A percentile compares a stretch with the other conserved stretches of the same genome.
Evolutionary conservation across 2,329 filamentous ascomycete species (phyloP).

Genomic region (Aspergillus caelatus): DNA sequence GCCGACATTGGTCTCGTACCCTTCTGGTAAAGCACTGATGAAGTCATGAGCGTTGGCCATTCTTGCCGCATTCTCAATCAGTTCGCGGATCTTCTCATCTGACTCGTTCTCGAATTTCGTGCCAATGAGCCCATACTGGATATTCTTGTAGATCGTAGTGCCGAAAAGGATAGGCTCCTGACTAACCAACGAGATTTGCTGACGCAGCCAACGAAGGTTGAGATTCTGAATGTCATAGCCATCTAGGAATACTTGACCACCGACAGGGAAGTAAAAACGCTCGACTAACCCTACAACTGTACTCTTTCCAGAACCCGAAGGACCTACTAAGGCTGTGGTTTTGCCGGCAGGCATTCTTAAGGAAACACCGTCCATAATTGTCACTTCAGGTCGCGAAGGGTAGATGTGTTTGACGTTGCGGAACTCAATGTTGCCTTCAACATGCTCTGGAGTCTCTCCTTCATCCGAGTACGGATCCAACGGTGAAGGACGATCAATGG

Average conservation of each 20-base stretch:
- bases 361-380: conserved; percentile 81
- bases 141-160: conserved; percentile 87
- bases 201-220: conserved; percentile 87
- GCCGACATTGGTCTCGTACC: conserved; percentile 93
- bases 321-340: conserved; percentile 88
- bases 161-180: conserved; percentile 92
- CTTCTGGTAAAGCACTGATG: conserved; percentile 76
- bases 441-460: conserved; percentile 72
- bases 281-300: conserved; percentile 93
- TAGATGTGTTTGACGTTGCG: conserved; percentile 89
- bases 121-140: conserved; percentile 86
- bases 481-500: conserved; percentile 85
- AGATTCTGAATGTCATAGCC: conserved; percentile 78
- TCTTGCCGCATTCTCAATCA: conserved; percentile 79
- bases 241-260: conserved; percentile 77
- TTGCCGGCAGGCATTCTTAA: conserved; percentile 84
- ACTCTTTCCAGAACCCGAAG: conserved; percentile 91
- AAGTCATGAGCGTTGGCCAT: conserved; percentile 97
- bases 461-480: conserved; percentile 73
- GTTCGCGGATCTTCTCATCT: conserved; percentile 68
- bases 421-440: conserved; percentile 79
- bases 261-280: conserved; percentile 89
- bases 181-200: conserved; percentile 88
- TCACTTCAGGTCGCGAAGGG: conserved; percentile 86
- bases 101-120: conserved; percentile 71